phyloP scores from a whole-genome alignment of 768 basidiomycete genomes.

The Phylloporus arenicola region DNA sequence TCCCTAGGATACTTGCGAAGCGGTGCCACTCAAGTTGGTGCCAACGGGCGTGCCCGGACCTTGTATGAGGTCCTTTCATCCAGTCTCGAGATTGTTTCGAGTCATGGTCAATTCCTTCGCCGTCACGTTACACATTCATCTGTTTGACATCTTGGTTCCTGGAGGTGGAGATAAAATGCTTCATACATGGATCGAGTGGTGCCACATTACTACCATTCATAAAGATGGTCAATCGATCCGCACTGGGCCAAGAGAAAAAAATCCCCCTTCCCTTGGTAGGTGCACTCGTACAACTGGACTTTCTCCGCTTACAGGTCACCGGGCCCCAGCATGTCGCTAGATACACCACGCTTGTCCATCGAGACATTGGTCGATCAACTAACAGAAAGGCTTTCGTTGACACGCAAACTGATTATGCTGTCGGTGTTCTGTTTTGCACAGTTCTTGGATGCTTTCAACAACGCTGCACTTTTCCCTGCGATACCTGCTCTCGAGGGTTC shows the following conservation, averaged over 20 bases:
- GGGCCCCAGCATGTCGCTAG: conserved; percentile 5
- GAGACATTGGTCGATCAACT: conserved; percentile 2
- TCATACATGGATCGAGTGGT: not conserved
- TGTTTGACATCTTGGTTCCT: not conserved
- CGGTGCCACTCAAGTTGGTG: not conserved
- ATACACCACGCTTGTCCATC: not conserved
- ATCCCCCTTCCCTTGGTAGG: not conserved
- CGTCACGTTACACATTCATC: not conserved
- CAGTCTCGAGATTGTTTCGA: not conserved
- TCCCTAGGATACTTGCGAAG: not conserved
- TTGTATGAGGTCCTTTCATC: not conserved
- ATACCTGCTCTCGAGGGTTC: conserved; percentile 31
- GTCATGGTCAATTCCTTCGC: not conserved
- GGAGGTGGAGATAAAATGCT: not conserved
- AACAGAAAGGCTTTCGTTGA: conserved; percentile 14
- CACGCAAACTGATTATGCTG: conserved; percentile 30
- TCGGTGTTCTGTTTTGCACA: conserved; percentile 37
- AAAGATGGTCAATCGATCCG: not conserved
- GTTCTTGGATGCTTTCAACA: conserved; percentile 42
- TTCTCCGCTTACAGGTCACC: not conserved
- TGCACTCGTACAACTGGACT: not conserved
- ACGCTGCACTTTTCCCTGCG: conserved; percentile 36
- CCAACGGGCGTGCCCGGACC: not conserved
- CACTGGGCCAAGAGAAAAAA: not conserved
- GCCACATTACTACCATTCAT: not conserved